Base-by-base conservation (phyloP, 108 stramenopile genomes). In the Cyclostephanos tholiformis region DNA sequence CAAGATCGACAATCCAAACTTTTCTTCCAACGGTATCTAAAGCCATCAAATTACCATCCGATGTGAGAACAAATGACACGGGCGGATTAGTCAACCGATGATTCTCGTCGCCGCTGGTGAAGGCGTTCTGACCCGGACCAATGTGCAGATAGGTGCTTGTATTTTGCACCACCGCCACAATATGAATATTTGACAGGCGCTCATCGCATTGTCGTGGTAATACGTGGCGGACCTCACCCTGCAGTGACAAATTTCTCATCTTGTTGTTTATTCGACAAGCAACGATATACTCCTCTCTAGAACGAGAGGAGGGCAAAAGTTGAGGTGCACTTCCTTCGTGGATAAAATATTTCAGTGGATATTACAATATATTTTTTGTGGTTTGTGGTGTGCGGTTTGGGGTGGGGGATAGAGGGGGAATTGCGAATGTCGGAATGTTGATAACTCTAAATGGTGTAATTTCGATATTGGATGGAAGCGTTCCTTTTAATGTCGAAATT, bases 1-100 rank as follows among this genome's bases (percentile, higher is more conserved):
- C 77, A 48, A 82, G 60, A 53, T 82, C 72, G 23, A 82, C 77
- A 13, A 55, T 67, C 77, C 82, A 82, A 13, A 74, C 66, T 14
- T 67, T 49, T 44, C 36, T 48, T 69, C 74, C 82, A 16, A 60
- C 29, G 5, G 29, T 49, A 61, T 81, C 76, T 46, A 77, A 58
- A 11, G 76, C 80, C 13, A 57, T 17, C 9, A 81, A 19, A 0
- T 78, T 43, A 57, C 79, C 79, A 32, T 51, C 67, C 58, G 80
- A 75, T 5, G 73, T 81, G 61, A 81, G 64, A 36, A 81, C 59
- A 41, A 81, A 81, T 6, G 55, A 63, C 27, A 27, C 74, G 6
- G 80, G 80, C 16, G 80, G 27, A 26, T 9, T 5, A 36, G 19
- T 69, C 30, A 72, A 69, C 59, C 17, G 55, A 6, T 69, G 43